Evolutionary conservation across 2,329 filamentous ascomycete species (phyloP).

Genomic region (Penicillium sumatraense): DNA sequence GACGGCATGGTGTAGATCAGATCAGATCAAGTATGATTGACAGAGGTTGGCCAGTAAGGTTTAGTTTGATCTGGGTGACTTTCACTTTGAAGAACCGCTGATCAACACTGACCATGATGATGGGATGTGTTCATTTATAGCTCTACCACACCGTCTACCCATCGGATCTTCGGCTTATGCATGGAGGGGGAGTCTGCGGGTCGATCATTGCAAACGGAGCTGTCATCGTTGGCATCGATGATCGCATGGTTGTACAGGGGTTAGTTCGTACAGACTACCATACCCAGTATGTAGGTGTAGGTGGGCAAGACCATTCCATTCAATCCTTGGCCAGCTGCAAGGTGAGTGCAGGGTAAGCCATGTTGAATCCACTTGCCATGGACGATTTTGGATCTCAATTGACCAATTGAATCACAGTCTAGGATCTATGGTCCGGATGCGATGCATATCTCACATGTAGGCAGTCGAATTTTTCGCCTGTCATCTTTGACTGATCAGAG

Average conservation of each 20-base stretch:
- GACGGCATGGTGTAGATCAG: constrained; percentile 19
- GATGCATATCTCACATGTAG: constrained; percentile 25
- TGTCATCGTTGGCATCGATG: constrained; percentile 20
- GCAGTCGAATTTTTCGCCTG: constrained; percentile 13
- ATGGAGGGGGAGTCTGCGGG: constrained; percentile 7
- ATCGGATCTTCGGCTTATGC: constrained; percentile 12
- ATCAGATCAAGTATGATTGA: too few relatives aligned
- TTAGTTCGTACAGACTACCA: too few relatives aligned
- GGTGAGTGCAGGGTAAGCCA: neutral
- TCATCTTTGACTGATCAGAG: constrained; percentile 8
- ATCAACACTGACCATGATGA: neutral
- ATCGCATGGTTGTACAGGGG: constrained; percentile 12
- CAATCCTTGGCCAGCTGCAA: neutral
- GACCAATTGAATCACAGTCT: neutral
- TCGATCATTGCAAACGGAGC: constrained; percentile 23
- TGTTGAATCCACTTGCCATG: neutral
- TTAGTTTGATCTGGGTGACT: neutral
- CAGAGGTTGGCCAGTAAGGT: too few relatives aligned
- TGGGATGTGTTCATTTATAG: constrained; percentile 4
- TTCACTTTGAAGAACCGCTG: neutral
- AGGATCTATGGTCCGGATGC: constrained; percentile 8
- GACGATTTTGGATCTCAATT: too few relatives aligned
- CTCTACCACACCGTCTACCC: neutral
- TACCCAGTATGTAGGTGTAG: too few relatives aligned
- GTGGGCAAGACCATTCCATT: neutral